Percentiles rank a stretch among this genome's conserved stretches.
Evolutionary conservation across 495 filamentous ascomycete genomes (phyloP).

Genomic region (Mytilinidion resinicola): DNA sequence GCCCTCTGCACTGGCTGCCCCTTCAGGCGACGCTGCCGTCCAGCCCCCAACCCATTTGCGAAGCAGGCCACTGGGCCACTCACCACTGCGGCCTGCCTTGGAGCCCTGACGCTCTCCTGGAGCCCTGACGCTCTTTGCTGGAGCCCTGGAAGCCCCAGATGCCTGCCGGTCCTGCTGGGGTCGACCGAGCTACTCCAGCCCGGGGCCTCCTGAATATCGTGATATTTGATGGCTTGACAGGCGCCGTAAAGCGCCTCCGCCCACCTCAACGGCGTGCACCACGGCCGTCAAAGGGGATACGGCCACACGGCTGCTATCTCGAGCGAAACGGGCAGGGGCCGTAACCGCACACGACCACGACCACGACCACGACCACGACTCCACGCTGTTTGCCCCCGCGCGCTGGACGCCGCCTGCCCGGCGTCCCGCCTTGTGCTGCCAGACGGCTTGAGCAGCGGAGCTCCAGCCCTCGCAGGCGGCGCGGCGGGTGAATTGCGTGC

Average conservation of each 20-base stretch:
- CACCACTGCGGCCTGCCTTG: conserved; percentile 6
- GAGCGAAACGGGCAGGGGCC: not conserved
- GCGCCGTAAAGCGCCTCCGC: conserved; percentile 11
- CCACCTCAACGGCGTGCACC: not conserved
- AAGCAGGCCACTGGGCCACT: too few species aligned
- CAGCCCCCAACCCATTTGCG: conserved; percentile 4
- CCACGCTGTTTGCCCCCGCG: conserved; percentile 1
- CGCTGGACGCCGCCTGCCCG: not conserved
- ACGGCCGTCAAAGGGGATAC: not conserved
- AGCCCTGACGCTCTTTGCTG: too few species aligned
- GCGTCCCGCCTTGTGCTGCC: not conserved
- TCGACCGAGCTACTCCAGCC: not conserved
- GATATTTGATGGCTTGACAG: conserved; percentile 7
- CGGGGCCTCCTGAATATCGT: conserved; percentile 26
- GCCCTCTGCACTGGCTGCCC: conserved; percentile 14
- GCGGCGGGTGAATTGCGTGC: conserved; percentile 1
- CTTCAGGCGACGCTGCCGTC: not conserved
- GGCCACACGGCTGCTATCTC: not conserved
- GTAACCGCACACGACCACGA: not conserved
- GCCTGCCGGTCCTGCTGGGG: conserved; percentile 1
- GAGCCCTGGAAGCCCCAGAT: conserved; percentile 4
- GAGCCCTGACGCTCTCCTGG: conserved; percentile 1
- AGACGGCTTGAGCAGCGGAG: not conserved
- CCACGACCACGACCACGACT: not conserved
- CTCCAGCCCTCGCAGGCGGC: too few species aligned